Evolutionary conservation across 1,284 basidiomycete species (phyloP), one percentile per base, ranked within the genome.

Genomic region (Neotropicomus parvogracilis): DNA sequence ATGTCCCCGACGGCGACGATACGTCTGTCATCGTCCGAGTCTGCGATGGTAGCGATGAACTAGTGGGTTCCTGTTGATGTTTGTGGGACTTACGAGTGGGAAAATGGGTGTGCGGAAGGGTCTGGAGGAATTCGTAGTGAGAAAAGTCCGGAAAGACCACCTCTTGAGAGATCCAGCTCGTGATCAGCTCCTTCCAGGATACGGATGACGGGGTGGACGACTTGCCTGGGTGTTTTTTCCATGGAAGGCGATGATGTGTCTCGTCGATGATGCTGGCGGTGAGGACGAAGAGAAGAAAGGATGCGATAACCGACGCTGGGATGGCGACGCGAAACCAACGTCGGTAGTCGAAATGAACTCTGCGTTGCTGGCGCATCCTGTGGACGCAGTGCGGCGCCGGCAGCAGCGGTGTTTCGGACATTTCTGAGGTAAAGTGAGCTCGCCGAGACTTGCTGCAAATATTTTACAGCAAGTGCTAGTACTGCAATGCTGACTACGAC

Each of bases 1-100:
- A 95, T 76, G 59, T 95, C 92, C 14, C 92, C 92, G 21, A 92
- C 69, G 51, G 90, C 69, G 38, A 94, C 78, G 19, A 85, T 68
- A 9, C 88, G 80, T 51, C 67, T 71, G n/a, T 67, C 52, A 5
- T 70, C 59, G 4, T 71, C 65, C 20, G 77, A 70, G 48, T 75
- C 83, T 84, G 37, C 16, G 33, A 33, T 39, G 20, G 14, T 6
- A 17, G 9, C 19, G 21, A 9, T n/a, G 19, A 44, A 21, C 3
- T 14, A 8, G 9, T 7, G 12, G 11, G 11, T 21, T 17, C 31
- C 12, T 16, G 32, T 14, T 16, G 12, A 17, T 44, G 26, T 9
- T 45, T 11, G 20, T 19, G 32, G 50, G 60, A 44, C 60, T 44
- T 54, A 85, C 84, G 70, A 54, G 76, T 61, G 20, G 81, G 79